A percentile compares a stretch with the other conserved stretches of the same genome.
These are phyloP conservation scores for Candida berthetii DNA, from an alignment of 805 yeast genomes.

Conservation along the genomic window DNA sequence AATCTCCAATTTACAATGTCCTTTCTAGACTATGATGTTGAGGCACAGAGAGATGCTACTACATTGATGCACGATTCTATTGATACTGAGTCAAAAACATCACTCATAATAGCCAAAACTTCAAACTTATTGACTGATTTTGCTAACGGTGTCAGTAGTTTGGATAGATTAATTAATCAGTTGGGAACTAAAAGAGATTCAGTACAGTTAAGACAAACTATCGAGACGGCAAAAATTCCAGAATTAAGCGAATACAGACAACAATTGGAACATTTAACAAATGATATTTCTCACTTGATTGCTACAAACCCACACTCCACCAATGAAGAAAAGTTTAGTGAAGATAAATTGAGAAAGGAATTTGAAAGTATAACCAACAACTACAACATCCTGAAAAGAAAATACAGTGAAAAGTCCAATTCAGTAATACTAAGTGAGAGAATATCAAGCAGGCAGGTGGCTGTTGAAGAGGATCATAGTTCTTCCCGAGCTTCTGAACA, in stretches of 20 bases:
- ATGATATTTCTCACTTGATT: slow-evolving; percentile 16
- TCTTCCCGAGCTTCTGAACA: slow-evolving; percentile 17
- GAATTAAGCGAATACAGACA: slow-evolving; percentile 20
- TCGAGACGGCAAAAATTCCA: slow-evolving; percentile 16
- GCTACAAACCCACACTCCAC: slow-evolving; percentile 7
- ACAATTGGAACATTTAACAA: slow-evolving; percentile 25
- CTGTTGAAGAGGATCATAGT: slow-evolving; percentile 2
- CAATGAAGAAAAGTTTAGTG: slow-evolving; percentile 18
- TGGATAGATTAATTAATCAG: slow-evolving; percentile 42
- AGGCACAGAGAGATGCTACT: slow-evolving; percentile 15
- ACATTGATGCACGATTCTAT: not conserved
- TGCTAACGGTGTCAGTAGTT: slow-evolving; percentile 41
- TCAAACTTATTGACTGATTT: slow-evolving; percentile 29
- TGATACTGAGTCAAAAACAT: slow-evolving; percentile 10
- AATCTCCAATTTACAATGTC: slow-evolving; percentile 12
- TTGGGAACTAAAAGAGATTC: slow-evolving; percentile 43
- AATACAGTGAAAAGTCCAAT: slow-evolving; percentile 43
- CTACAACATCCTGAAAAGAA: slow-evolving; percentile 34
- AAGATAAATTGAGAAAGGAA: slow-evolving; percentile 46
- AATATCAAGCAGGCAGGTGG: slow-evolving; percentile 15
- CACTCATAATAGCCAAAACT: slow-evolving; percentile 16
- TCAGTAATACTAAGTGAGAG: slow-evolving; percentile 28
- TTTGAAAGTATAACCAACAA: slow-evolving; percentile 43
- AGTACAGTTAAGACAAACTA: slow-evolving; percentile 25
- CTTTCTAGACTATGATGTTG: slow-evolving; percentile 21